Evolutionary conservation across 169 alveolate genomes (phyloP).

Genomic region (Hepatocystis sp.): DNA sequence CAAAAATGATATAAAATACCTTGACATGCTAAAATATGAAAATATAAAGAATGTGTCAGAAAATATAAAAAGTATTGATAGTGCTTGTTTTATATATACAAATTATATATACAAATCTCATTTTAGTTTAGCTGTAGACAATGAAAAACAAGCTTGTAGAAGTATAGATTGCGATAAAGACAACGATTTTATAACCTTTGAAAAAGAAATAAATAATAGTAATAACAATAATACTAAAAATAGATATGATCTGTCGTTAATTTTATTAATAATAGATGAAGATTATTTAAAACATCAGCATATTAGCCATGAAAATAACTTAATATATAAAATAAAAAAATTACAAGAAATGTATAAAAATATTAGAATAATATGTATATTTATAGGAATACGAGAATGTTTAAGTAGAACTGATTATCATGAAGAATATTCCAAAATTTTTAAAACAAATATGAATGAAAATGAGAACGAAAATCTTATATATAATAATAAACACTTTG

Average conservation of each 20-base stretch:
- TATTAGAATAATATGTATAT: constrained; percentile 45
- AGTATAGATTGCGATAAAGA: neutral
- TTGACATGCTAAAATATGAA: constrained; percentile 29
- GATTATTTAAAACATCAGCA: constrained; percentile 24
- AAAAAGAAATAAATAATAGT: constrained; percentile 1
- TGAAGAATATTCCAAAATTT: constrained; percentile 82
- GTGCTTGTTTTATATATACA: constrained; percentile 49
- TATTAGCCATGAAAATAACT: neutral
- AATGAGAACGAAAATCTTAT: no score
- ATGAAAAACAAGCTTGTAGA: neutral
- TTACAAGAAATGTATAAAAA: constrained; percentile 33
- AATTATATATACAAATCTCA: constrained; percentile 53
- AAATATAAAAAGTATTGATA: neutral
- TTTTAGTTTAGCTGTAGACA: constrained; percentile 17
- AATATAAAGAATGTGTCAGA: neutral
- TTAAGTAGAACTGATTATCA: constrained; percentile 36
- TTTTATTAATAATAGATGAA: constrained; percentile 37
- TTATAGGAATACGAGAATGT: constrained; percentile 64
- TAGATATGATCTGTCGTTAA: constrained; percentile 27
- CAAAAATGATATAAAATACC: constrained; percentile 26
- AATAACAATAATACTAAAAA: neutral
- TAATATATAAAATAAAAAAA: constrained; percentile 25
- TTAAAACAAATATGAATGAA: constrained; percentile 87
- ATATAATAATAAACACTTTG: constrained; percentile 77
- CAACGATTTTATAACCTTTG: neutral